These are phyloP conservation scores for Ceratocystis cacaofunesta DNA, from an alignment of 2,329 filamentous ascomycete genomes.

Conservation along the genomic window DNA sequence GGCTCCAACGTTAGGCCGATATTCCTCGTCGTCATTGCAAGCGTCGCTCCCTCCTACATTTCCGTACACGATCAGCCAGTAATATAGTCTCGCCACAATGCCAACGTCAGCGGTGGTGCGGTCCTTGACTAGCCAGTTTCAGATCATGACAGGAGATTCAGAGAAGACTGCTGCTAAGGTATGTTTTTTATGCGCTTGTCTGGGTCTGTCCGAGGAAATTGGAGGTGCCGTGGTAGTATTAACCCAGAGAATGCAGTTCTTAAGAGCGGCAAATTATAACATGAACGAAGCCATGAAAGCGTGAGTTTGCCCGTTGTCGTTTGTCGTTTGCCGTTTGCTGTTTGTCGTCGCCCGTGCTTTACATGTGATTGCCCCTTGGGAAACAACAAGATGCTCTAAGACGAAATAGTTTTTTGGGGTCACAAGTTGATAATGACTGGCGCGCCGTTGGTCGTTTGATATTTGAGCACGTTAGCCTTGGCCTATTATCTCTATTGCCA, in stretches of 20 bases:
- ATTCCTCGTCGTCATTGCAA: too few relatives aligned
- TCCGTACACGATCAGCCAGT: too few relatives aligned
- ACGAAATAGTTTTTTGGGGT: background rate
- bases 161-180: slow-evolving; percentile 33
- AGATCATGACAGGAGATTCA: slow-evolving; percentile 29
- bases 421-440: background rate
- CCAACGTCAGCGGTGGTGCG: slow-evolving; percentile 23
- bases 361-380: background rate
- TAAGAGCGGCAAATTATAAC: slow-evolving; percentile 29
- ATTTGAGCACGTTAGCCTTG: background rate
- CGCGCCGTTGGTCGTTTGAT: background rate
- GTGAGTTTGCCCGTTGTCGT: slow-evolving; percentile 31
- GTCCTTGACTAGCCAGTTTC: slow-evolving; percentile 29
- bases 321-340: too few relatives aligned
- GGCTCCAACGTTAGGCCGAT: too few relatives aligned
- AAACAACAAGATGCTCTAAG: background rate
- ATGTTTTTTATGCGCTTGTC: slow-evolving; percentile 21
- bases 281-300: slow-evolving; percentile 40
- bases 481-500: background rate
- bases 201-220: background rate
- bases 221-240: background rate
- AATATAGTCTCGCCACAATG: background rate
- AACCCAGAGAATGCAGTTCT: slow-evolving; percentile 7
- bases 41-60: too few relatives aligned
- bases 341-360: background rate